Evolutionary conservation across 208 protist species (phyloP).

Genomic region (Trypanosoma cruzi): DNA sequence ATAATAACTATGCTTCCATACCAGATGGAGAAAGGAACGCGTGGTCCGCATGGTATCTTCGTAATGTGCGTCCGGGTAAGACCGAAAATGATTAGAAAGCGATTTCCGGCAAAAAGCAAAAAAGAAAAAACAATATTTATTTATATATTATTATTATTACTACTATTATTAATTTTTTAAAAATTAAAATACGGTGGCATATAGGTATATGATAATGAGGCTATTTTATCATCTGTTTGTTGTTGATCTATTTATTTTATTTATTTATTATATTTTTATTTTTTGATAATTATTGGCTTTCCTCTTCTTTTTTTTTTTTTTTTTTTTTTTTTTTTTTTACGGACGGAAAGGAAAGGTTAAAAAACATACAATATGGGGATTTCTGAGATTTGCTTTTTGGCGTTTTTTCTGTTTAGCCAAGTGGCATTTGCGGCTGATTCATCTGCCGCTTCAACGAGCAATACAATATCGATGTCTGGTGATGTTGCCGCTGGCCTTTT

Average conservation of each 20-base stretch:
- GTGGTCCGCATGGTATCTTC: conserved; percentile 84
- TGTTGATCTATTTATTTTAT: conserved; percentile 1
- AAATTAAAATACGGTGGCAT: too few relatives aligned
- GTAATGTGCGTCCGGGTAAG: conserved; percentile 45
- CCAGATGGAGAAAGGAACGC: conserved; percentile 58
- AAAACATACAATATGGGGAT: neutral
- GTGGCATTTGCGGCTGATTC: conserved; percentile 11
- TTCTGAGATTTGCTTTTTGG: conserved; percentile 10
- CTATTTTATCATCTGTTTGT: too few relatives aligned
- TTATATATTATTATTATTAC: too few relatives aligned
- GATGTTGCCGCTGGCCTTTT: conserved; percentile 60
- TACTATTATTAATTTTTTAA: too few relatives aligned
- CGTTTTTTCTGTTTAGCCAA: conserved; percentile 27
- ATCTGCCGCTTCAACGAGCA: conserved; percentile 11
- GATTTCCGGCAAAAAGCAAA: too few relatives aligned
- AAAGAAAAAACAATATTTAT: too few relatives aligned
- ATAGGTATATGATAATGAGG: too few relatives aligned
- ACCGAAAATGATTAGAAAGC: conserved; percentile 5
- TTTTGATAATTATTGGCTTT: neutral
- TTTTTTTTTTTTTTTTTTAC: neutral
- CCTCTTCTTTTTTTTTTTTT: too few relatives aligned
- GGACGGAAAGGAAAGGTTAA: neutral
- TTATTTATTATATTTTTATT: conserved; percentile 6
- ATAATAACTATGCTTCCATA: conserved; percentile 70
- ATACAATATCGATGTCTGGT: conserved; percentile 67